Percentiles rank a stretch among this genome's conserved stretches.
phyloP scores from a whole-genome alignment of 2,329 filamentous ascomycete genomes.

The Alternaria viburni region DNA sequence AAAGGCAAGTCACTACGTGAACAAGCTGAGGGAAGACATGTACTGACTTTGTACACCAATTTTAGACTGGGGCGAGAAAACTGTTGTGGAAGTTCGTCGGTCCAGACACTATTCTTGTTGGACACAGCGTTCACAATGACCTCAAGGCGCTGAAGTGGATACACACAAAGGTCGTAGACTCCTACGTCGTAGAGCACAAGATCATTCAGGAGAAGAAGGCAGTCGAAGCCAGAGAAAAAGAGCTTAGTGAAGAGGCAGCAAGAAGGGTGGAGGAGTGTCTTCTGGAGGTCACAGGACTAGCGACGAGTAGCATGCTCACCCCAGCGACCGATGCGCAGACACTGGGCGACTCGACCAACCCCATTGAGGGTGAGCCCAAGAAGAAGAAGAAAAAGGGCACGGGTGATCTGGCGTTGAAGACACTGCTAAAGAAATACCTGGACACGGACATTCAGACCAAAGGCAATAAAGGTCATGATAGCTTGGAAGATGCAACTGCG shows the following conservation, averaged over 20 bases:
- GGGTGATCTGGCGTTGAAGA: slow-evolving; percentile 65
- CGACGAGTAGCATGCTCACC: not conserved
- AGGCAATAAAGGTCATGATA: slow-evolving; percentile 74
- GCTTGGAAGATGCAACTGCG: slow-evolving; percentile 85
- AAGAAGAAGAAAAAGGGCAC: slow-evolving; percentile 5
- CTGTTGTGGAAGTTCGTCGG: slow-evolving; percentile 55
- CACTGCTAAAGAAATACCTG: slow-evolving; percentile 81
- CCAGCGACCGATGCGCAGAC: not conserved
- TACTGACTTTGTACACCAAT: not conserved
- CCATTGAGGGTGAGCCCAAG: not conserved
- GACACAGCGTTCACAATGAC: slow-evolving; percentile 55
- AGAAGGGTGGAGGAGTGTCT: not conserved
- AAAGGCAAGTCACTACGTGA: slow-evolving; percentile 13
- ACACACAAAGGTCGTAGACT: slow-evolving; percentile 56
- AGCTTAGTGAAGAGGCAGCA: not conserved
- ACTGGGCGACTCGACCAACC: not conserved
- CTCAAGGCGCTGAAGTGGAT: slow-evolving; percentile 57
- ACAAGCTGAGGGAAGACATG: not conserved
- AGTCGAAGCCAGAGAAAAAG: slow-evolving; percentile 6
- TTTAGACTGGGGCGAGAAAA: slow-evolving; percentile 46
- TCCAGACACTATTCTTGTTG: slow-evolving; percentile 57
- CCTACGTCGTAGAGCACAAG: slow-evolving; percentile 37
- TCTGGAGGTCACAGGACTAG: not conserved
- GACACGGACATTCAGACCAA: slow-evolving; percentile 84
- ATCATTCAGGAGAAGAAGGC: slow-evolving; percentile 7